Base-by-base conservation (phyloP, 371 early-diverging fungal genomes). In the Apophysomyces trapeziformis region DNA sequence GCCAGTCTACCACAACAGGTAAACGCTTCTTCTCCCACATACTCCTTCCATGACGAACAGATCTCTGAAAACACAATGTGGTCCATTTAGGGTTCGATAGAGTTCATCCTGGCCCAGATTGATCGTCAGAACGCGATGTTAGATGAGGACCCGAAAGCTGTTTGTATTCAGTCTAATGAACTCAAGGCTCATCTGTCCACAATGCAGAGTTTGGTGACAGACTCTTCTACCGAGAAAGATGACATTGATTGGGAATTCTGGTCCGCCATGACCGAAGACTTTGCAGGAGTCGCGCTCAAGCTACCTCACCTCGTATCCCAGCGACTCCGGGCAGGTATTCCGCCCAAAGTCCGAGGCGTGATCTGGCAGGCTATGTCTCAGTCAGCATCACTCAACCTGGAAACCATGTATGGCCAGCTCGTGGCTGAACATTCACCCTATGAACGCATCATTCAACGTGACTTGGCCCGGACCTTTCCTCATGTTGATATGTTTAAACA, bases 351-450 rank as follows among this genome's bases (percentile, higher is more conserved):
- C 46, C 90, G 98, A 60, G 96, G 97, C n/a, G 83, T 90, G 63
- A 89, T 96, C 60, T 97, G 97, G 98, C 95, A 93, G 72, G 88
- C 93, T 54, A 92, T 98, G 90, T 88, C 90, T 41, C 90, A 90
- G 63, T 88, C 90, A 11, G 91, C 93, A 13, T 88, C 90, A 2
- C 85, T 80, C 16, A 72, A 90, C 63, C 78, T 96, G 58, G 96
- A 96, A 71, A 87, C 89, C 1, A 85, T 93, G 50, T 97, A 96
- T 79, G 82, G 89, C 37, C 92, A 92, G 67, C 85, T 97, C 57
- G 70, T 95, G 12, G 83, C 80, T 47, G 92, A 95, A 69, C 77
- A 85, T 35, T 91, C 95, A 18, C 88, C 91, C 6, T 91, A 94
- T 73, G 96, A 96, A 68, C 90, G 93, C 60, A 87, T 95, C 64